Base-by-base conservation (phyloP, 2,329 filamentous ascomycete species). In the Periconia macrospinosa region DNA sequence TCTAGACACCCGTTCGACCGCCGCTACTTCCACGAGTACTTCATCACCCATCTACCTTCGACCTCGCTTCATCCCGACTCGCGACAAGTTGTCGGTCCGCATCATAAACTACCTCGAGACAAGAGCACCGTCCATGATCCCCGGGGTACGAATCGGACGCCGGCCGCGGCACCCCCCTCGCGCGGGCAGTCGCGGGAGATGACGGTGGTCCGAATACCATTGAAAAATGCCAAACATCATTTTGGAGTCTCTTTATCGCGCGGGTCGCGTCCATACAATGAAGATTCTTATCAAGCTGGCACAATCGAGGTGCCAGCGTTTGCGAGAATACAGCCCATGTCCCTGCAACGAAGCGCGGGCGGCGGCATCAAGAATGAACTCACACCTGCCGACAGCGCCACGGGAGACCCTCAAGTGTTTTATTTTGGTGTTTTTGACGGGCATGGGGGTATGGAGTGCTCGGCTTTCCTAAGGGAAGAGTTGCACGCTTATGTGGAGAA, bases 341-440 rank as follows among this genome's bases (percentile, higher is more conserved):
- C 82, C 23, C 64, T 86, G 55, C 84, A 80, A 19, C 61, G 75
- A 30, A 70, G 57, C 58, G 59, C 63, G 40, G 58, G 65, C n/a
- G 58, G 63, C 40, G 59, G 48, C 13, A 54, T 62, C 45, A 60
- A 58, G 20, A 83, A 79, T 57, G 86, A 86, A 74, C 86, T 83
- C 47, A 90, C 83, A 20, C 85, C 81, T 10, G 90, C 91, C 6
- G 89, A 90, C 53, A 89, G 87, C 59, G 85, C 89, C 1, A 89
- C 85, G 58, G 93, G 93, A 2, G 93, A 97, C 69, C 93, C 93
- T 1, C 93, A 97, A 71, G 88, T 97, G 33, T 99, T 99, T 75
- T 99, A 97, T 74, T 99, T 97, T 80, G 92, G 85, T 1, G 87
- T 97, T 1, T 99, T 97, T 68, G 94, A 99, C 74, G 94, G 94